Base-by-base conservation (phyloP, 306 rosid species). In the Parietaria judaica region DNA sequence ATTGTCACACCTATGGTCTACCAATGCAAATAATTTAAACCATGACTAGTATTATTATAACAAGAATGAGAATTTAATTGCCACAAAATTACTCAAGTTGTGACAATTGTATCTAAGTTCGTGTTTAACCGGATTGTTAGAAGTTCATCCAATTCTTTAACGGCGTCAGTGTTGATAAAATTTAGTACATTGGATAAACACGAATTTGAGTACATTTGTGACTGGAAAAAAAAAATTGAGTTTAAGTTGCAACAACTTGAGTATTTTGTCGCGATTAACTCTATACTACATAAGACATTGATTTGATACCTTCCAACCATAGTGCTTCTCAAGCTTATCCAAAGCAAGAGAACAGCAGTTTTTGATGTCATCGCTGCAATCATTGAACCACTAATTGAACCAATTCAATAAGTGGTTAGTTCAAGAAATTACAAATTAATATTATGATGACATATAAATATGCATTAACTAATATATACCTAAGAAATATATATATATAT, bases 361-460 rank as follows among this genome's bases (percentile, higher is more conserved):
- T 82, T 66, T 81, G 60, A 91, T 92, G 14, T 88, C 96, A 60
- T 87, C 80, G 38, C 89, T 88, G 77, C 95, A 78, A 79, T 91
- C 98, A 61, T 91, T 71, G 71, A 91, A 91, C 98, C 98, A 91
- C 98, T 91, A 80, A 81, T 84, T 37, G 82, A 64, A 36, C 77
- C 70, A 80, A 77, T 73, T 76, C 71, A 79, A 77, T 72, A 74
- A 76, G 85, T 74, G 95, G 95, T 84, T 41, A 41, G 9, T 41
- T 74, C 41, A 17, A 23, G 37, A 74, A 41, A 31, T n/a, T n/a
- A n/a, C 45, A 11, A 54, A 70, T 64, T 58, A 68, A 55, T 9
- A 15, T 43, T 60, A 50, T 38, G 51, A 23, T 23, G 31, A 23
- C 31, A 23, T 12, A 35, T 8, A 51, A 0, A 4, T 49, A 7